Evolutionary conservation across 495 filamentous ascomycete genomes (phyloP), one percentile per base, ranked within the genome.

Genomic region (Penicillium mononematosum): DNA sequence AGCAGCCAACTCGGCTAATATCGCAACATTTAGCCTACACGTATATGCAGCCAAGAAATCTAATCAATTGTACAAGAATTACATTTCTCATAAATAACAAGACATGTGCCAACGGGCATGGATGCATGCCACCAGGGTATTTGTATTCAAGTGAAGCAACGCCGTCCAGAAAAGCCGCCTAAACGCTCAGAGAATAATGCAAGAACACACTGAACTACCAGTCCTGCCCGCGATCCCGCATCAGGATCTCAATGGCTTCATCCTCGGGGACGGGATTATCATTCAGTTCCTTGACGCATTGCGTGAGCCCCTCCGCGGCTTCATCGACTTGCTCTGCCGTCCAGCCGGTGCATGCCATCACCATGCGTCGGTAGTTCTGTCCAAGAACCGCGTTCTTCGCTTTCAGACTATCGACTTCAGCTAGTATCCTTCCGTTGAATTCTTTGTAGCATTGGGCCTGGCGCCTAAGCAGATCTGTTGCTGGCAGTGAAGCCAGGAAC

Each of bases 311-410:
- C 24, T 79, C 76, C 17, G 74, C 76, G 34, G 76, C 75, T 49
- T 79, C 75, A 42, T 79, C 76, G 32, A 76, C 76, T 55, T 79
- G 70, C 19, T 79, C 76, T 5, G 75, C 75, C 9, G 69, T 68
- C 74, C 74, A 79, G 5, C 67, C 69, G 1, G 76, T 79, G 53
- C 76, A 79, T 39, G 76, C 75, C 74, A 79, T 79, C 50, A 79
- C 76, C 67, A 79, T 75, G 38, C 76, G 74, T 7, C 76, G 75
- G 48, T 79, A 79, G 50, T 75, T 78, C 41, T 79, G 69, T 14
- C 76, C 76, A 3, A 79, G 59, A 14, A 78, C 68, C 8, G 73
- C 76, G 49, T 79, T 79, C 57, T 75, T 77, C 12, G 76, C 73
- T 49, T 71, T 71, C 20, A 79, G 62, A 17, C 59, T 59, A 7